Percentiles rank a stretch among this genome's conserved stretches.
Conservation (phyloP, 2,329 filamentous ascomycete genomes). For the Neonectria faginata region DNA sequence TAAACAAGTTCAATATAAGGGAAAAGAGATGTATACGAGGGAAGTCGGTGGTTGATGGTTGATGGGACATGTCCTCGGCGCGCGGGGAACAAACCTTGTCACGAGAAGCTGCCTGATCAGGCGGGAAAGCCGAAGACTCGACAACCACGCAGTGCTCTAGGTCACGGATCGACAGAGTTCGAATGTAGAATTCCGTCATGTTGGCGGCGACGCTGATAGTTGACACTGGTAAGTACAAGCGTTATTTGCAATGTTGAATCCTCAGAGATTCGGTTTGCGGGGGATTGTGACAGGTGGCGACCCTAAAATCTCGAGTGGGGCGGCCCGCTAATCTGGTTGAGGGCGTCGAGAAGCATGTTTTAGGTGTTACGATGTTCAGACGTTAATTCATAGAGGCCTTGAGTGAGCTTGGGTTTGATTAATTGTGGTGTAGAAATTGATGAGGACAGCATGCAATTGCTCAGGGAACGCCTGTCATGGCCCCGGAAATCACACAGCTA, state of each 20-base stretch:
- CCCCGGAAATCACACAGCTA: too few species aligned
- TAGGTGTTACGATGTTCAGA: too few species aligned
- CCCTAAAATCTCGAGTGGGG: neutral
- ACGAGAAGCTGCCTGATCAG: constrained; percentile 45
- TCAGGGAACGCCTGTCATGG: too few species aligned
- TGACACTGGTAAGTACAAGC: neutral
- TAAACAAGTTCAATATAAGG: too few species aligned
- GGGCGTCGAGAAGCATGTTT: neutral
- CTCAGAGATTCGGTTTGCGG: neutral
- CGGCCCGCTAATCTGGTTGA: neutral
- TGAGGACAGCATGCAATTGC: too few species aligned
- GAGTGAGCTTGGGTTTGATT: too few species aligned
- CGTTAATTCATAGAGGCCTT: too few species aligned
- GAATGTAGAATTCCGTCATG: constrained; percentile 42
- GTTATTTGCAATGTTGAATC: neutral
- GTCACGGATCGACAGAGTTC: constrained; percentile 39
- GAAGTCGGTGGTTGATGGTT: too few species aligned
- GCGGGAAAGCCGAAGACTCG: constrained; percentile 47
- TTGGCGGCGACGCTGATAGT: neutral
- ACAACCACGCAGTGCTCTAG: constrained; percentile 41
- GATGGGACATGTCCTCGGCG: too few species aligned
- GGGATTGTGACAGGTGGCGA: constrained; percentile 1
- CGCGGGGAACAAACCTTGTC: constrained; percentile 41
- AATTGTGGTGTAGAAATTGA: too few species aligned
- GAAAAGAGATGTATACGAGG: neutral